A percentile compares a stretch with the other conserved stretches of the same genome.
Evolutionary conservation across 768 basidiomycete species (phyloP).

Genomic region (Postia placenta): DNA sequence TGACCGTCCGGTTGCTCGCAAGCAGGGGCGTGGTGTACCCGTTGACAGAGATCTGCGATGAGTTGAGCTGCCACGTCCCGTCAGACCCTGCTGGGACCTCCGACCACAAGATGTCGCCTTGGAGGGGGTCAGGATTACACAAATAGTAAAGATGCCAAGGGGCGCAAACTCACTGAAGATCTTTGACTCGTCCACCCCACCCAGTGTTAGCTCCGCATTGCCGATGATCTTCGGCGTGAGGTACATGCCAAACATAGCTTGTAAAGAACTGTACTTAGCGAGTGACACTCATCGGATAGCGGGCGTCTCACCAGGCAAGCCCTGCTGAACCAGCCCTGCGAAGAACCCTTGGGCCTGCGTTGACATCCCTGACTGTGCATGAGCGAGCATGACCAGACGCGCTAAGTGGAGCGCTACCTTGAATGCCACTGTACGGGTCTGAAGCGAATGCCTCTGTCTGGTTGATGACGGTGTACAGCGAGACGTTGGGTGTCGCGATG

Average conservation of each 20-base stretch:
- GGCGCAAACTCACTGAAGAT: constrained; percentile 33
- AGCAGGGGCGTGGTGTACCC: constrained; percentile 42
- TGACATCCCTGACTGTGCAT: constrained; percentile 35
- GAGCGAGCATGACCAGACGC: neutral
- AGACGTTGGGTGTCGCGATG: constrained; percentile 30
- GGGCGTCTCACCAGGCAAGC: constrained; percentile 42
- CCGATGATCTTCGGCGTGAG: constrained; percentile 38
- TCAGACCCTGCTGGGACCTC: constrained; percentile 31
- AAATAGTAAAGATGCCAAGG: no score
- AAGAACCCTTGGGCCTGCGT: constrained; percentile 47
- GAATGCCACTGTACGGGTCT: constrained; percentile 53
- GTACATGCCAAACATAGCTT: constrained; percentile 26
- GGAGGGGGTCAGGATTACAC: neutral
- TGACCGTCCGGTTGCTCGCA: constrained; percentile 35
- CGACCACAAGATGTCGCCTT: constrained; percentile 39
- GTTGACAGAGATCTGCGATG: constrained; percentile 44
- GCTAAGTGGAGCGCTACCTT: constrained; percentile 26
- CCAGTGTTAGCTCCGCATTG: constrained; percentile 46
- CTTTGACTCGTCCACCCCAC: constrained; percentile 47
- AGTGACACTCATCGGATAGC: no score
- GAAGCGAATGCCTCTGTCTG: constrained; percentile 47
- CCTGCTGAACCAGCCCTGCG: constrained; percentile 37
- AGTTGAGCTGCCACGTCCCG: constrained; percentile 38
- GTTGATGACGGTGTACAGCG: constrained; percentile 45
- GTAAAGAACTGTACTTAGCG: no score